These are phyloP conservation scores for Phaeosphaeria sp. DNA, from an alignment of 2,329 filamentous ascomycete genomes.

Conservation along the genomic window DNA sequence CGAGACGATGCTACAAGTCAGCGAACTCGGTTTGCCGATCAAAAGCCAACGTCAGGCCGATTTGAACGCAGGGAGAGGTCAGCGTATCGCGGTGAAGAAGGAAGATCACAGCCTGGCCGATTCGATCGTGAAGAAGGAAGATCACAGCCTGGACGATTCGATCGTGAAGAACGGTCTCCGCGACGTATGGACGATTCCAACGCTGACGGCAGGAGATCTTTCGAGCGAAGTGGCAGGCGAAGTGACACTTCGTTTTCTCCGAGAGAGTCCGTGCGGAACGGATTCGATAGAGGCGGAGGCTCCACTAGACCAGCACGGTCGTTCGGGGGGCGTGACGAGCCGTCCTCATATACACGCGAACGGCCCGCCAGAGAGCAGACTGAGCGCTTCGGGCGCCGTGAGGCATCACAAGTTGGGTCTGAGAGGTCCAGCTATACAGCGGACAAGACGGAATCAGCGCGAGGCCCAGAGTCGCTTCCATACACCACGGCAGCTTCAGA, in stretches of 20 bases:
- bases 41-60: not conserved
- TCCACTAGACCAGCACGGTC: not conserved
- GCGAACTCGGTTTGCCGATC: not conserved
- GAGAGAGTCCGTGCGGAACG: not conserved
- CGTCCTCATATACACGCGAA: not conserved
- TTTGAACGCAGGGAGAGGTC: not conserved
- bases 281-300: not conserved
- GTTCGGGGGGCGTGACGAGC: not conserved
- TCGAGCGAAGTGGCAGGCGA: not conserved
- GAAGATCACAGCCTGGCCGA: not conserved
- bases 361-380: not conserved
- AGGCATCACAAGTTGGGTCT: not conserved
- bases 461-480: constrained; percentile 56
- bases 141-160: too few species aligned
- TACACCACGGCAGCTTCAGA: constrained; percentile 88
- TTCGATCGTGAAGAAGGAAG: not conserved
- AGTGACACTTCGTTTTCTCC: not conserved
- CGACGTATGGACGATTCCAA: not conserved
- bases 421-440: too few species aligned
- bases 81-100: not conserved
- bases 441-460: not conserved
- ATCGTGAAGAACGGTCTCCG: too few species aligned
- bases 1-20: not conserved
- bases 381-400: not conserved
- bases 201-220: not conserved